These are phyloP conservation scores for Phyllosticta paracitricarpa DNA, from an alignment of 2,329 filamentous ascomycete genomes.

Conservation along the genomic window DNA sequence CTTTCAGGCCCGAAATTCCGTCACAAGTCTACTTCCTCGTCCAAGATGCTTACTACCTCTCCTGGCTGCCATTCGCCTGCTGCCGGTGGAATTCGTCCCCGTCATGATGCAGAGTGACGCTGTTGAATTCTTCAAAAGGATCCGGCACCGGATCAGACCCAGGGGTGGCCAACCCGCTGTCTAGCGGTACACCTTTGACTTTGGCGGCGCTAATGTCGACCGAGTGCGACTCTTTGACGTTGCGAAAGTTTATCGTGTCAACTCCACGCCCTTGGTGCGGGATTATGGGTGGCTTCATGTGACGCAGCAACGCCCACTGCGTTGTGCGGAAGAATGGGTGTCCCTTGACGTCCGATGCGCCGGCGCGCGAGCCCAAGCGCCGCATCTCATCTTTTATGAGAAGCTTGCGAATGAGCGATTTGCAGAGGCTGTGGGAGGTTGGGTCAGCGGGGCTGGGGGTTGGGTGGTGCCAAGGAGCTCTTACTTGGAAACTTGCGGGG, in stretches of 20 bases:
- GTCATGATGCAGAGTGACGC: slow-evolving; percentile 92
- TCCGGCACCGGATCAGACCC: slow-evolving; percentile 65
- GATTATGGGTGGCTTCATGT: slow-evolving; percentile 96
- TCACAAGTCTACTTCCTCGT: slow-evolving; percentile 9
- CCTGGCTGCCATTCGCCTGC: background rate
- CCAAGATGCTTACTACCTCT: background rate
- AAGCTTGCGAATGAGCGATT: slow-evolving; percentile 89
- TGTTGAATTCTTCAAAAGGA: slow-evolving; percentile 98
- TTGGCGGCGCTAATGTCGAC: slow-evolving; percentile 59
- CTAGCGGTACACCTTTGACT: slow-evolving; percentile 71
- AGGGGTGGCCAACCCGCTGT: slow-evolving; percentile 76
- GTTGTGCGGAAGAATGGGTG: slow-evolving; percentile 95
- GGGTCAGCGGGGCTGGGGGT: background rate
- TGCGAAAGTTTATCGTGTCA: slow-evolving; percentile 94
- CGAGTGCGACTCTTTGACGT: slow-evolving; percentile 93
- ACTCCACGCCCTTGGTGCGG: slow-evolving; percentile 82
- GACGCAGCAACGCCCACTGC: slow-evolving; percentile 91
- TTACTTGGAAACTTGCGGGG: slow-evolving; percentile 85
- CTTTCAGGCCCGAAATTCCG: slow-evolving; percentile 13
- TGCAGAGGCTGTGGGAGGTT: slow-evolving; percentile 61
- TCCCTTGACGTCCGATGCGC: slow-evolving; percentile 90
- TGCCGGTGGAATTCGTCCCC: slow-evolving; percentile 53
- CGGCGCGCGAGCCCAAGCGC: slow-evolving; percentile 83
- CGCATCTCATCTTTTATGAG: slow-evolving; percentile 97
- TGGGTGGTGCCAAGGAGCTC: slow-evolving; percentile 27